phyloP scores from a whole-genome alignment of 2,329 filamentous ascomycete species.

The Plectosphaerella sp. region DNA sequence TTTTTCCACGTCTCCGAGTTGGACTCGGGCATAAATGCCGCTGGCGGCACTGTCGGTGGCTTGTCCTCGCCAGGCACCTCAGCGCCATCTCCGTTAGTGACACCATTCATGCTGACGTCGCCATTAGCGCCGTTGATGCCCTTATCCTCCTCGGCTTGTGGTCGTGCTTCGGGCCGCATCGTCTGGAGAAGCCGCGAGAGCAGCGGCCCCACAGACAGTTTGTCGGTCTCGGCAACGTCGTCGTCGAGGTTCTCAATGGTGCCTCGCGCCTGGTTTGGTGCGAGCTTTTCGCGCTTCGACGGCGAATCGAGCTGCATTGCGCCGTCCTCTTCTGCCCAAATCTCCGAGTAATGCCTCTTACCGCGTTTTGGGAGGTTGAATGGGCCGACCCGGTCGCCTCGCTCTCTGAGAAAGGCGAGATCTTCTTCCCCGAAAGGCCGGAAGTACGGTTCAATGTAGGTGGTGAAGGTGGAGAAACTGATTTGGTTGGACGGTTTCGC shows the following conservation, averaged over 20 bases:
- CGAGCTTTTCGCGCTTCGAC: constrained; percentile 59
- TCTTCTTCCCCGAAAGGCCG: constrained; percentile 89
- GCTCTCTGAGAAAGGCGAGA: constrained; percentile 84
- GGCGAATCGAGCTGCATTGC: constrained; percentile 67
- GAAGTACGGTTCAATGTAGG: constrained; percentile 89
- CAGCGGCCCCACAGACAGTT: constrained; percentile 84
- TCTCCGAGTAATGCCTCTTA: constrained; percentile 78
- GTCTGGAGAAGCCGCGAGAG: constrained; percentile 75
- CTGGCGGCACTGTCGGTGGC: constrained; percentile 51
- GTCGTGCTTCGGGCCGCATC: constrained; percentile 70
- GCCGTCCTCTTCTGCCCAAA: constrained; percentile 94
- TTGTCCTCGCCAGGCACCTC: constrained; percentile 30
- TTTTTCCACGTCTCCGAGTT: constrained; percentile 75
- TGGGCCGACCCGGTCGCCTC: constrained; percentile 76
- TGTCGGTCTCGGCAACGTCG: constrained; percentile 80
- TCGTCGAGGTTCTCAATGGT: constrained; percentile 85
- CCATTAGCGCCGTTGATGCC: constrained; percentile 46
- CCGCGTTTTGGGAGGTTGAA: constrained; percentile 85
- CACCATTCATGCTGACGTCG: constrained; percentile 52
- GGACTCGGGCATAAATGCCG: constrained; percentile 76
- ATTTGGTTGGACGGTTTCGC: constrained; percentile 93
- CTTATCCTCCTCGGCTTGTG: constrained; percentile 51
- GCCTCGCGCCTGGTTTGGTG: constrained; percentile 78
- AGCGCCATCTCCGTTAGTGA: constrained; percentile 41
- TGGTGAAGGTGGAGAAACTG: constrained; percentile 87